Conservation (phyloP, 2,329 filamentous ascomycete genomes). For the Neoscytalidium dimidiatum region DNA sequence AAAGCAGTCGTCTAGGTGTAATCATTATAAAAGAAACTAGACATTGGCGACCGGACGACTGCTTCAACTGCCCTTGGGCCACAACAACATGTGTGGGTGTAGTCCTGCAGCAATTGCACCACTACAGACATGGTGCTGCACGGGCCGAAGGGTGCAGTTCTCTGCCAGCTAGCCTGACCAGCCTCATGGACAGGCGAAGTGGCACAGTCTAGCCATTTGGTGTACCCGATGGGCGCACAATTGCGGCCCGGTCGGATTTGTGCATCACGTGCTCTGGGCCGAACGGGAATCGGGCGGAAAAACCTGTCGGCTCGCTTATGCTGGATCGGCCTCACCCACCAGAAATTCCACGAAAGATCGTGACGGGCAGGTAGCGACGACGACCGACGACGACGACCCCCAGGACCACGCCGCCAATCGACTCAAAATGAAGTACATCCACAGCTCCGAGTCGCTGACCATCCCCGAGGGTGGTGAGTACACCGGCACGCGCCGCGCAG, state of each 20-base stretch:
- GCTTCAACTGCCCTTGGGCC: no score
- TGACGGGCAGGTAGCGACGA: conserved; percentile 19
- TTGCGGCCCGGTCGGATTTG: not conserved
- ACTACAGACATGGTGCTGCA: no score
- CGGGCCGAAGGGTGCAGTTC: not conserved
- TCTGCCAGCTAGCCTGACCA: not conserved
- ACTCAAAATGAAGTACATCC: conserved; percentile 98
- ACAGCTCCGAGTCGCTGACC: conserved; percentile 92
- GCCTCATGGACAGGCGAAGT: not conserved
- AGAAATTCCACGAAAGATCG: conserved; percentile 14
- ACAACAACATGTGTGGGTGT: no score
- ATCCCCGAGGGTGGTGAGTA: conserved; percentile 96
- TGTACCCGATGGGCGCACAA: not conserved
- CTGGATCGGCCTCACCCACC: conserved; percentile 10
- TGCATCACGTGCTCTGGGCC: not conserved
- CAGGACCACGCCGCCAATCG: conserved; percentile 30
- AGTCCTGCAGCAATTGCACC: no score
- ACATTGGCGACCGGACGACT: no score
- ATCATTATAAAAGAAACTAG: no score
- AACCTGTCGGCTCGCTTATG: conserved; percentile 15
- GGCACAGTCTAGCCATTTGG: not conserved
- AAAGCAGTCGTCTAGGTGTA: no score
- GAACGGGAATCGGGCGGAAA: conserved; percentile 1
- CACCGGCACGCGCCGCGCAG: conserved; percentile 33
- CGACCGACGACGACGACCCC: conserved; percentile 19